Conservation (phyloP, 75 land plant genomes). For the Pinus tabuliformis region DNA sequence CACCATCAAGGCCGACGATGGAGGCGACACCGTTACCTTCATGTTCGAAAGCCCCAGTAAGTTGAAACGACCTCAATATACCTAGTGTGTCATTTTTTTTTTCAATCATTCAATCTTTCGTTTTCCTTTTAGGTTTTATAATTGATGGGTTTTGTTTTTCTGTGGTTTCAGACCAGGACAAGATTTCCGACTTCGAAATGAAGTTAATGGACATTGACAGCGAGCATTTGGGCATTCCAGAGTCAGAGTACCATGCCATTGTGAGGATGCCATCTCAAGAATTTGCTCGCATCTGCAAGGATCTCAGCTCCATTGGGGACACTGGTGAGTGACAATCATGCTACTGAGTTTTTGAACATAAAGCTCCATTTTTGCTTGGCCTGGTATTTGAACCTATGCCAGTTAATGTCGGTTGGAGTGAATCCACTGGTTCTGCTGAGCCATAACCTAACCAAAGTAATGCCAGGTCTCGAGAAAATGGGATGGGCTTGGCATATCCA, state of each 20-base stretch:
- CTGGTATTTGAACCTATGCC: too few species aligned
- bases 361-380: not conserved
- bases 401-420: too few species aligned
- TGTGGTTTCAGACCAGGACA: constrained; percentile 67
- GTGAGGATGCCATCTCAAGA: constrained; percentile 93
- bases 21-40: constrained; percentile 93
- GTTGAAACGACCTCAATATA: constrained; percentile 7
- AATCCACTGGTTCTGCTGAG: too few species aligned
- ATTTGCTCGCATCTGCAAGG: constrained; percentile 89
- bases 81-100: not conserved
- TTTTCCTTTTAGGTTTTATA: constrained; percentile 5
- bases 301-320: constrained; percentile 94
- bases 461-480: too few species aligned
- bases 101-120: not conserved
- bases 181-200: constrained; percentile 99
- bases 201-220: constrained; percentile 98
- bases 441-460: too few species aligned
- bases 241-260: constrained; percentile 93
- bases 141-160: not conserved
- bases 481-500: too few species aligned
- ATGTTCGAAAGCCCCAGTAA: constrained; percentile 96
- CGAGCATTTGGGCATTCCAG: constrained; percentile 96
- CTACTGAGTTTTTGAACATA: not conserved
- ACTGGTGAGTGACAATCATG: constrained; percentile 48
- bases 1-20: constrained; percentile 96